Percentiles rank a stretch among this genome's conserved stretches.
Conservation (phyloP, 345 rosid genomes). For the Viola odorata region DNA sequence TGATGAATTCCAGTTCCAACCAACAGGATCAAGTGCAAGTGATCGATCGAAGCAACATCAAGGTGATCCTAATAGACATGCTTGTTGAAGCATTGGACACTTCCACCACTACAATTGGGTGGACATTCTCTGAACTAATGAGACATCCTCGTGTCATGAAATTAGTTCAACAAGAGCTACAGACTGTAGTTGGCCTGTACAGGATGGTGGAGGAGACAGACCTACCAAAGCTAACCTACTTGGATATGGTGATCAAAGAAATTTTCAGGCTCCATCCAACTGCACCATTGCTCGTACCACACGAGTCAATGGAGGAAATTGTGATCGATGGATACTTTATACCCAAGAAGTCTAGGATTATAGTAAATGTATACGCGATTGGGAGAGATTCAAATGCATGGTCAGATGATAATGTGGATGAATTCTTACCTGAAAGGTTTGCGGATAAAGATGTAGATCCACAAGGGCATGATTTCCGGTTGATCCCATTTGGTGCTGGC, state of each 20-base stretch:
- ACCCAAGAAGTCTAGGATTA: constrained; percentile 16
- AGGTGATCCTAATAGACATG: constrained; percentile 28
- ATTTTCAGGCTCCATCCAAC: constrained; percentile 17
- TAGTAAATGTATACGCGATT: constrained; percentile 19
- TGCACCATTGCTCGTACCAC: constrained; percentile 15
- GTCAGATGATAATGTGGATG: constrained; percentile 6
- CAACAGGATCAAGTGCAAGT: not conserved
- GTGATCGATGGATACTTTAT: constrained; percentile 16
- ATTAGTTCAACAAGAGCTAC: constrained; percentile 21
- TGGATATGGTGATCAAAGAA: constrained; percentile 23
- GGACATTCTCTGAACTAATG: constrained; percentile 27
- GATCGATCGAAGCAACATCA: constrained; percentile 18
- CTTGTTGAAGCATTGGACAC: constrained; percentile 18
- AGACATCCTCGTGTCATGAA: constrained; percentile 20
- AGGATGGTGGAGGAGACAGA: constrained; percentile 21
- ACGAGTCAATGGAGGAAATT: constrained; percentile 13
- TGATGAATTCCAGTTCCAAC: constrained; percentile 1
- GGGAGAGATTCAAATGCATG: constrained; percentile 16
- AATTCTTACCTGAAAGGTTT: constrained; percentile 26
- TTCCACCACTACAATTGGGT: constrained; percentile 14
- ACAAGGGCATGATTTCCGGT: constrained; percentile 13
- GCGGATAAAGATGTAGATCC: not conserved
- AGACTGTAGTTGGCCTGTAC: constrained; percentile 17
- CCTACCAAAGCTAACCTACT: constrained; percentile 15
- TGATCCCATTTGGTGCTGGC: constrained; percentile 15